Evolutionary conservation across 2,329 filamentous ascomycete genomes (phyloP).

Genomic region (Aquanectria penicillioides): DNA sequence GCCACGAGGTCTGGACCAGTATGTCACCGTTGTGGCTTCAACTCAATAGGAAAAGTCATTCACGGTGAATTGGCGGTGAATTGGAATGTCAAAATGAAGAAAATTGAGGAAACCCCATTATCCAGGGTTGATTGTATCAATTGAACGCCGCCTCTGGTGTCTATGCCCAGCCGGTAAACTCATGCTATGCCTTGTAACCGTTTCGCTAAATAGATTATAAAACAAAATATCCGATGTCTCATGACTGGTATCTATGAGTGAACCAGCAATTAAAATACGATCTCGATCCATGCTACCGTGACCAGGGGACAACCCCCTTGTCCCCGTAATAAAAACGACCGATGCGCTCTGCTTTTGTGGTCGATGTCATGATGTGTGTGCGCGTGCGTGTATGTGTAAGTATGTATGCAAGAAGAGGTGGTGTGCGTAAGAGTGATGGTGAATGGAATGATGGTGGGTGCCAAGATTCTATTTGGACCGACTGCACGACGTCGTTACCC

Average conservation of each 20-base stretch:
- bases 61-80: neutral
- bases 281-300: neutral
- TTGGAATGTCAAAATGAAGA: neutral
- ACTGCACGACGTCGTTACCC: neutral
- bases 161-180: constrained; percentile 17
- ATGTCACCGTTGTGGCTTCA: neutral
- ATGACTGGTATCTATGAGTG: constrained; percentile 10
- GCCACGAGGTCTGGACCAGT: neutral
- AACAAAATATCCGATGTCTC: constrained; percentile 12
- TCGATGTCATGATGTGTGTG: constrained; percentile 17
- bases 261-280: constrained; percentile 2
- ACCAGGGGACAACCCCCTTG: neutral
- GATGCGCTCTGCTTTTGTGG: constrained; percentile 39
- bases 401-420: constrained; percentile 9
- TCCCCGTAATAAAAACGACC: constrained; percentile 24
- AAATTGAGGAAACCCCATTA: neutral
- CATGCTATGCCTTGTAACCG: constrained; percentile 5
- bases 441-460: neutral
- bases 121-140: constrained; percentile 7
- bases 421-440: constrained; percentile 6
- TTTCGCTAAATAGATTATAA: constrained; percentile 5
- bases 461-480: neutral
- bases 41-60: neutral
- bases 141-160: constrained; percentile 20
- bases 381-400: constrained; percentile 13